These are phyloP conservation scores for Lyophyllum atratum DNA, from an alignment of 768 basidiomycete genomes.

Conservation along the genomic window DNA sequence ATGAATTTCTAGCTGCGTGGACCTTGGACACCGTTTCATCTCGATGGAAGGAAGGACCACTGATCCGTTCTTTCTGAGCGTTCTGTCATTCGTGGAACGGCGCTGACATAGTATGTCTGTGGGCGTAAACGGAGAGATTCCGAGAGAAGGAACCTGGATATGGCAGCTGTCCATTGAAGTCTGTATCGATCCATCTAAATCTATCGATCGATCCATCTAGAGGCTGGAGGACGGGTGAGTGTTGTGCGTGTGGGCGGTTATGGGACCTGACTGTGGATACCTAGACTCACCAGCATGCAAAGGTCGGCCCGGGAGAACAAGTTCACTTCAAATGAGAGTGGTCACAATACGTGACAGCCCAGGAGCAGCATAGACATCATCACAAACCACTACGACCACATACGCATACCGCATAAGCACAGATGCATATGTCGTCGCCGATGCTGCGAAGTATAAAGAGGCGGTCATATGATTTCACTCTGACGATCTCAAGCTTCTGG, in stretches of 20 bases:
- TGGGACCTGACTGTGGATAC: no score
- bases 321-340: no score
- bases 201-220: background rate
- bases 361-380: no score
- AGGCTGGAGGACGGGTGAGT: background rate
- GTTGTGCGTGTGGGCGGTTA: no score
- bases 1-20: background rate
- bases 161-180: background rate
- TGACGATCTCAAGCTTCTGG: background rate
- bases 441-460: background rate
- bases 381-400: no score
- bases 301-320: no score
- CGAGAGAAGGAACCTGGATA: conserved; percentile 3
- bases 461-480: background rate
- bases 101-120: background rate
- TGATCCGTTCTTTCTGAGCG: conserved; percentile 1
- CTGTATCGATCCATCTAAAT: background rate
- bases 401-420: background rate
- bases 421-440: background rate
- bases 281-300: no score
- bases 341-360: no score
- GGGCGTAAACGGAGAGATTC: background rate
- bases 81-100: conserved; percentile 2
- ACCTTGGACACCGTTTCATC: conserved; percentile 19
- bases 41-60: background rate